Conservation (phyloP, 352 stramenopile genomes). For the Phytophthora fragariae region DNA sequence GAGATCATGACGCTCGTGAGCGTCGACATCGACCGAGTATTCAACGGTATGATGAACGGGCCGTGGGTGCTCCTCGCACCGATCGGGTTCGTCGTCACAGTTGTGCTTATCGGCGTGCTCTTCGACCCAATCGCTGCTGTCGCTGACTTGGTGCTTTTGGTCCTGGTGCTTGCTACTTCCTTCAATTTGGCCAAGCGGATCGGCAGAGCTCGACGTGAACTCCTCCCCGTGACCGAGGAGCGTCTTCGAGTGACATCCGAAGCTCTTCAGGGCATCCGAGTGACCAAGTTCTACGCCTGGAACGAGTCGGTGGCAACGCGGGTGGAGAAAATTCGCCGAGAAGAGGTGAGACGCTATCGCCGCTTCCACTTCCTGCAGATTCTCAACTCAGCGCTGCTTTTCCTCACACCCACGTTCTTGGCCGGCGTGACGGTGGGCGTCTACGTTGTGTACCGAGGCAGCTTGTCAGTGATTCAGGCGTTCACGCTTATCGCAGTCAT, state of each 20-base stretch:
- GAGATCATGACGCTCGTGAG: conserved; percentile 68
- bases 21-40: conserved; percentile 64
- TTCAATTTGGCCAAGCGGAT: conserved; percentile 38
- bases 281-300: conserved; percentile 93
- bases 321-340: conserved; percentile 48
- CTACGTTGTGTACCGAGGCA: conserved; percentile 47
- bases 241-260: conserved; percentile 95
- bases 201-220: conserved; percentile 39
- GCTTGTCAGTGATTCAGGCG: conserved; percentile 53
- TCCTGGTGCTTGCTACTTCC: conserved; percentile 26
- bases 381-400: conserved; percentile 65
- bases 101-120: conserved; percentile 35
- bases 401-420: conserved; percentile 58
- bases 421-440: conserved; percentile 50
- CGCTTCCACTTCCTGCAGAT: conserved; percentile 57
- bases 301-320: conserved; percentile 50
- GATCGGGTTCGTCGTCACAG: conserved; percentile 31
- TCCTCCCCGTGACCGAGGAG: conserved; percentile 56
- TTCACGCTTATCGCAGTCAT: conserved; percentile 51
- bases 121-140: conserved; percentile 38
- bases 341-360: conserved; percentile 52
- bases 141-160: conserved; percentile 19
- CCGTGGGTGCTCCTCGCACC: conserved; percentile 47
- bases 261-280: conserved; percentile 90
- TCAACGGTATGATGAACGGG: conserved; percentile 54